Percentiles rank a stretch among this genome's conserved stretches.
Conservation (phyloP, 2,329 filamentous ascomycete genomes). For the Fusarium nanum region DNA sequence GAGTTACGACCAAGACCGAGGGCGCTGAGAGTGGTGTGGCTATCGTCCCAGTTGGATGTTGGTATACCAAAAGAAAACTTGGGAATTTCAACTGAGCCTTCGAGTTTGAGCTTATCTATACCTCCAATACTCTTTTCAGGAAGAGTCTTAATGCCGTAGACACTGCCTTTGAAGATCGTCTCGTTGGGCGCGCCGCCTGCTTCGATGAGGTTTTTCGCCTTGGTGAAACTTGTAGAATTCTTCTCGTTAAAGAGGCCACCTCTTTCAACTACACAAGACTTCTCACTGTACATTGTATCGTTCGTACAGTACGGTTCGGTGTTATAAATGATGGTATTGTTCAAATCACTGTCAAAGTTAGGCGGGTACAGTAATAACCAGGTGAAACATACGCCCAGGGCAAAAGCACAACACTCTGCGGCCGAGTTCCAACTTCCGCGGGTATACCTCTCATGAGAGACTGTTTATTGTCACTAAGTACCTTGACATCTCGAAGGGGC, state of each 20-base stretch:
- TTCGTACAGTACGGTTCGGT: slow-evolving; percentile 45
- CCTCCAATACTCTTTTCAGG: slow-evolving; percentile 38
- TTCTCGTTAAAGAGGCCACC: slow-evolving; percentile 37
- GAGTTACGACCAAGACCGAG: slow-evolving; percentile 49
- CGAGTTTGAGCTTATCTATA: slow-evolving; percentile 31
- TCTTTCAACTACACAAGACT: slow-evolving; percentile 45
- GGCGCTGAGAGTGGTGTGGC: slow-evolving; percentile 45
- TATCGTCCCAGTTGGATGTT: slow-evolving; percentile 43
- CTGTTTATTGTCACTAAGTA: slow-evolving; percentile 36
- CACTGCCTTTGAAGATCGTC: slow-evolving; percentile 24
- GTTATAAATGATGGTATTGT: slow-evolving; percentile 52
- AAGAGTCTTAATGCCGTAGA: slow-evolving; percentile 41
- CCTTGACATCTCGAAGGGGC: slow-evolving; percentile 39
- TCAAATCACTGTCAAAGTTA: slow-evolving; percentile 47
- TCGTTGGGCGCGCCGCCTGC: slow-evolving; percentile 39
- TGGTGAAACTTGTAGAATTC: slow-evolving; percentile 22
- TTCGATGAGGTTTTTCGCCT: slow-evolving; percentile 20
- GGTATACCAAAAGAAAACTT: slow-evolving; percentile 46
- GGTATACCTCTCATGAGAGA: slow-evolving; percentile 48
- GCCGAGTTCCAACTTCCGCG: slow-evolving; percentile 43
- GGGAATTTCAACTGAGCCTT: slow-evolving; percentile 5
- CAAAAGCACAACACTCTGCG: slow-evolving; percentile 46
- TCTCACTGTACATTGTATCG: slow-evolving; percentile 45
- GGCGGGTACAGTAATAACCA: not conserved
- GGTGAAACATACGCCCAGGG: slow-evolving; percentile 48